phyloP scores from a whole-genome alignment of 2,329 filamentous ascomycete genomes.

The Endocalyx cinctus region DNA sequence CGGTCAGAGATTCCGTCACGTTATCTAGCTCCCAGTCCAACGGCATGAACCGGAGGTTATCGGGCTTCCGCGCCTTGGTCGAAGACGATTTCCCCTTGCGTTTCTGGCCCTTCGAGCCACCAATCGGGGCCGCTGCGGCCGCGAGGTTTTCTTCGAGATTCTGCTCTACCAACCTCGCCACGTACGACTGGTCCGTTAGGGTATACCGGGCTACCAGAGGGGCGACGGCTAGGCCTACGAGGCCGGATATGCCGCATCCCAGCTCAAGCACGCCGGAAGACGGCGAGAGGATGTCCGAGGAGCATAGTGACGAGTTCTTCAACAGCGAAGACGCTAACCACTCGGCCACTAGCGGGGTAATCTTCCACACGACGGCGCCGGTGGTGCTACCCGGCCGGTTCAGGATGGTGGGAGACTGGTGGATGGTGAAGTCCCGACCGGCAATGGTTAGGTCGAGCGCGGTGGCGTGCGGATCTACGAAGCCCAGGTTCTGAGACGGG shows the following conservation, averaged over 20 bases:
- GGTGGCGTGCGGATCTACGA: constrained; percentile 68
- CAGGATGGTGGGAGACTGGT: constrained; percentile 79
- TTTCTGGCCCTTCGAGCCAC: constrained; percentile 12
- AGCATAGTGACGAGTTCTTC: constrained; percentile 62
- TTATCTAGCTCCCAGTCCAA: constrained; percentile 80
- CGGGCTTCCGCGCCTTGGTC: constrained; percentile 3
- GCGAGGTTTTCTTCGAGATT: constrained; percentile 65
- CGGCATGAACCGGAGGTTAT: constrained; percentile 50
- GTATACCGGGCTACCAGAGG: constrained; percentile 61
- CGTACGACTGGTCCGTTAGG: constrained; percentile 85
- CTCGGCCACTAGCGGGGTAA: constrained; percentile 75
- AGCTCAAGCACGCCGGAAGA: constrained; percentile 69
- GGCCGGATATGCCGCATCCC: constrained; percentile 79
- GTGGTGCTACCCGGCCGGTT: constrained; percentile 69
- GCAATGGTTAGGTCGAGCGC: constrained; percentile 64
- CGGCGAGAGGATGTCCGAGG: constrained; percentile 44
- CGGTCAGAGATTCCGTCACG: constrained; percentile 40
- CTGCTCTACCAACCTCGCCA: constrained; percentile 67
- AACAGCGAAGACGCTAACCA: constrained; percentile 69
- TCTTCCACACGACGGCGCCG: constrained; percentile 84
- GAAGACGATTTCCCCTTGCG: constrained; percentile 15
- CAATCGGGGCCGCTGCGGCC: too few species aligned
- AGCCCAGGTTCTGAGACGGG: constrained; percentile 75
- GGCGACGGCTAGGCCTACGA: constrained; percentile 67
- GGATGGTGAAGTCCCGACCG: constrained; percentile 67